Percentiles rank a stretch among this genome's conserved stretches.
Evolutionary conservation across 768 basidiomycete genomes (phyloP).

Genomic region (Dentipellis fragilis): DNA sequence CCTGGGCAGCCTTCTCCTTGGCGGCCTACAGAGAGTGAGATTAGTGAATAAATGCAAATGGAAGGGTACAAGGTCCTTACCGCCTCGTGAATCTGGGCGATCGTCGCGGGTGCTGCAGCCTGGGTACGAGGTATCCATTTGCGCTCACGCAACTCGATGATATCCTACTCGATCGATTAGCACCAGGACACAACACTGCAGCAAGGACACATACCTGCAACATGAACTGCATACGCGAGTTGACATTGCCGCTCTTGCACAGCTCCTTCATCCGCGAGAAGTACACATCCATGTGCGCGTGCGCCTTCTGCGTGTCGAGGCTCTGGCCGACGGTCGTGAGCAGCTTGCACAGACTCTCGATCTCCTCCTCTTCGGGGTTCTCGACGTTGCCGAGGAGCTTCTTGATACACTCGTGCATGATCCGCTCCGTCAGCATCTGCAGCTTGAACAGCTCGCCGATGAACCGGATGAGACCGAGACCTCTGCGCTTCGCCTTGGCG

Average conservation of each 20-base stretch:
- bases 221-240: conserved; percentile 89
- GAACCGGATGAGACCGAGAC: conserved; percentile 92
- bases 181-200: not conserved
- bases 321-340: not conserved
- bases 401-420: not conserved
- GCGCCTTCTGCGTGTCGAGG: conserved; percentile 48
- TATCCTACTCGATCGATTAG: conserved; percentile 13
- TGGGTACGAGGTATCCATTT: conserved; percentile 68
- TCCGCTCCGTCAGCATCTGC: not conserved
- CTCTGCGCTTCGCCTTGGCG: conserved; percentile 57
- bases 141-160: too few species aligned
- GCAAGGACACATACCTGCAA: conserved; percentile 53
- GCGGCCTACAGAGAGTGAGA: conserved; percentile 65
- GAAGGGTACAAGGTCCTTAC: conserved; percentile 42
- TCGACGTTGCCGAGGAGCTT: conserved; percentile 67
- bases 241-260: conserved; percentile 58
- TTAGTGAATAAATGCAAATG: too few species aligned
- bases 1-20: conserved; percentile 82
- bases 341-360: not conserved
- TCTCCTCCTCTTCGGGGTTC: conserved; percentile 90
- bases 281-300: too few species aligned
- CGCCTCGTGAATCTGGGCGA: conserved; percentile 79
- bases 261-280: conserved; percentile 81
- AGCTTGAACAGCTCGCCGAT: conserved; percentile 92
- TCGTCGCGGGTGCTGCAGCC: conserved; percentile 70